Percentiles rank a stretch among this genome's conserved stretches.
Conservation (phyloP, 2,329 filamentous ascomycete species). For the Allantophomopsis lycopodina region DNA sequence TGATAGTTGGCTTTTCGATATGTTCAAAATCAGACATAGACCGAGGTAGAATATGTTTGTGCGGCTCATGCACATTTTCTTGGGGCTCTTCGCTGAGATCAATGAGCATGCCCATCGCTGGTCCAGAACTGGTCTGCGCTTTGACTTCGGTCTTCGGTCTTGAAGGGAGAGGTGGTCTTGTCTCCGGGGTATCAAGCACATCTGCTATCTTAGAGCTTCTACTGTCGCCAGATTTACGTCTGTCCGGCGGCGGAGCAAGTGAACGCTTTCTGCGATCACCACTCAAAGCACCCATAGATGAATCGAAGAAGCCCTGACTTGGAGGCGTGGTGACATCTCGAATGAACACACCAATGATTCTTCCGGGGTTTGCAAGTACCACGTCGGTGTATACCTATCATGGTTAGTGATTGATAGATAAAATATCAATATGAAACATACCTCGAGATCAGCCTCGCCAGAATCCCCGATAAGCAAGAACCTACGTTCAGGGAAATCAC, state of each 20-base stretch:
- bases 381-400: constrained; percentile 68
- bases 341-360: constrained; percentile 78
- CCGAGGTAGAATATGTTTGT: constrained; percentile 11
- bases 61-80: constrained; percentile 21
- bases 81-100: constrained; percentile 42
- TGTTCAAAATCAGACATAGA: constrained; percentile 13
- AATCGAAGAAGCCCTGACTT: constrained; percentile 63
- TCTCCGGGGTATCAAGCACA: constrained; percentile 6
- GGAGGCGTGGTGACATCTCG: constrained; percentile 82
- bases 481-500: constrained; percentile 77
- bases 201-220: constrained; percentile 5
- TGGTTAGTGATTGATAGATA: too few relatives aligned
- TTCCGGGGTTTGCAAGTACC: constrained; percentile 69
- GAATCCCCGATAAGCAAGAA: constrained; percentile 93
- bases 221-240: constrained; percentile 7
- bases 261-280: constrained; percentile 6
- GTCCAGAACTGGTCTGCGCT: constrained; percentile 19
- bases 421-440: too few relatives aligned
- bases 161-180: constrained; percentile 13
- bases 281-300: constrained; percentile 16
- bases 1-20: constrained; percentile 13
- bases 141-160: constrained; percentile 10
- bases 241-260: constrained; percentile 3
- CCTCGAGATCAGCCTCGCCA: constrained; percentile 90
- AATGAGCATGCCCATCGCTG: constrained; percentile 40